Evolutionary conservation across 2,329 filamentous ascomycete genomes (phyloP).

Genomic region (Botrytis paeoniae): DNA sequence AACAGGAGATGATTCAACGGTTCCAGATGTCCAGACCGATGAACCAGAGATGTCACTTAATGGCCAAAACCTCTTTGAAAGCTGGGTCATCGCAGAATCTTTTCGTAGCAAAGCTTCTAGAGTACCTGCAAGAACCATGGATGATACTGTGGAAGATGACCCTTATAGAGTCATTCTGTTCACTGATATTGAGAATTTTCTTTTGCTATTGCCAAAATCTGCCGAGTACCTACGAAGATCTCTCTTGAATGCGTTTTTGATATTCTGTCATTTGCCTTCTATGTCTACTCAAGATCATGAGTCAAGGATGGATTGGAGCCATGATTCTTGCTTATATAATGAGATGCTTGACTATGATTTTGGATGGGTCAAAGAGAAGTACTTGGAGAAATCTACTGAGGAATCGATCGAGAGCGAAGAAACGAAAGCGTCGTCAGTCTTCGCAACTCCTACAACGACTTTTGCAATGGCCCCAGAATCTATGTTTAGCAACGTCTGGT

Average conservation of each 20-base stretch:
- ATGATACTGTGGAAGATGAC: slow-evolving; percentile 74
- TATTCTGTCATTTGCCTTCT: slow-evolving; percentile 65
- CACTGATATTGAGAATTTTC: slow-evolving; percentile 65
- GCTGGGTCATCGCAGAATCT: slow-evolving; percentile 54
- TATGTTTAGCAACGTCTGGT: slow-evolving; percentile 45
- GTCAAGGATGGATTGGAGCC: slow-evolving; percentile 39
- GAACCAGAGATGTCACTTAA: slow-evolving; percentile 23
- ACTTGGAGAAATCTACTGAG: neutral
- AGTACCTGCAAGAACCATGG: slow-evolving; percentile 68
- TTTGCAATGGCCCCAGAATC: slow-evolving; percentile 46
- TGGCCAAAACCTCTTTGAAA: slow-evolving; percentile 39
- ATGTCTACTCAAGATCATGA: slow-evolving; percentile 32
- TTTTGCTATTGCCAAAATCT: slow-evolving; percentile 51
- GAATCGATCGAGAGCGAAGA: slow-evolving; percentile 24
- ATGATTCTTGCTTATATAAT: slow-evolving; percentile 54
- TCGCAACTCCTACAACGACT: slow-evolving; percentile 26
- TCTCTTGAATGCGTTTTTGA: slow-evolving; percentile 67
- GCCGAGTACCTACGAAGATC: slow-evolving; percentile 42
- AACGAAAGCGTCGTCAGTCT: slow-evolving; percentile 25
- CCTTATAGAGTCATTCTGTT: slow-evolving; percentile 80
- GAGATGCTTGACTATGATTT: slow-evolving; percentile 38
- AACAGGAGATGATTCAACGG: slow-evolving; percentile 28
- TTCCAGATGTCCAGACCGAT: slow-evolving; percentile 28
- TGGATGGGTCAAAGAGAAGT: slow-evolving; percentile 23
- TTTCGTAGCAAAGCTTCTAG: slow-evolving; percentile 47